Percentiles rank a stretch among this genome's conserved stretches.
Evolutionary conservation across 2,329 filamentous ascomycete genomes (phyloP).

Genomic region (Aspergillus clavatus): DNA sequence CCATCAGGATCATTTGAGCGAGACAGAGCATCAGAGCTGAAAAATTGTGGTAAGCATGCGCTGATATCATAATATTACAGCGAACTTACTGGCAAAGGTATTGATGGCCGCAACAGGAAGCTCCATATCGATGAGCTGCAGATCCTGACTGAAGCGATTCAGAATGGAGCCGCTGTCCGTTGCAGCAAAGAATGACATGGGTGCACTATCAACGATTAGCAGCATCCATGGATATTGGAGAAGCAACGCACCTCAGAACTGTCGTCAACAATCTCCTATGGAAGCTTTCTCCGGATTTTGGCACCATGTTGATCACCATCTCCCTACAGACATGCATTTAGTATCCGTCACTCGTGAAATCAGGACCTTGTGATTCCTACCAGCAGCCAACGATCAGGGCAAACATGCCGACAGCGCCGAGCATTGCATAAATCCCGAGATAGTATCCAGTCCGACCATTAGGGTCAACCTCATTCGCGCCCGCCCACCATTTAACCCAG

Average conservation of each 20-base stretch:
- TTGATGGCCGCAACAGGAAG: conserved; percentile 40
- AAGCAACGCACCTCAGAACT: conserved; percentile 38
- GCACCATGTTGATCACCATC: conserved; percentile 52
- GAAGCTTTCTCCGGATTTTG: conserved; percentile 48
- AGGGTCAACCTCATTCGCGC: conserved; percentile 32
- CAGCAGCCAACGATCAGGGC: conserved; percentile 36
- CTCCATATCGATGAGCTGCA: conserved; percentile 43
- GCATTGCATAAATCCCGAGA: conserved; percentile 38
- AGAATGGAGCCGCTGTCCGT: conserved; percentile 40
- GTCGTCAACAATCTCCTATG: conserved; percentile 47
- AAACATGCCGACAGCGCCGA: conserved; percentile 35
- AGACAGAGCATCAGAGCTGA: conserved; percentile 31
- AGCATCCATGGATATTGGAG: conserved; percentile 16
- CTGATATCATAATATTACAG: no score
- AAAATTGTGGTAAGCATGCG: conserved; percentile 1
- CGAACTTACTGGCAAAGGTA: conserved; percentile 31
- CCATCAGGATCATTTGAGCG: conserved; percentile 48
- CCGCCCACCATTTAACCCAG: conserved; percentile 42
- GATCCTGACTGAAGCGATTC: conserved; percentile 44
- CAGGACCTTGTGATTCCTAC: conserved; percentile 18
- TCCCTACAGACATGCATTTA: conserved; percentile 29
- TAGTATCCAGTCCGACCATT: conserved; percentile 34
- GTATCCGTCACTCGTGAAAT: neutral
- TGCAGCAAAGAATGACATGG: conserved; percentile 41
- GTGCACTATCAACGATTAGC: conserved; percentile 25